phyloP scores from a whole-genome alignment of 2,329 filamentous ascomycete species.

The Plectosphaerella sp. region DNA sequence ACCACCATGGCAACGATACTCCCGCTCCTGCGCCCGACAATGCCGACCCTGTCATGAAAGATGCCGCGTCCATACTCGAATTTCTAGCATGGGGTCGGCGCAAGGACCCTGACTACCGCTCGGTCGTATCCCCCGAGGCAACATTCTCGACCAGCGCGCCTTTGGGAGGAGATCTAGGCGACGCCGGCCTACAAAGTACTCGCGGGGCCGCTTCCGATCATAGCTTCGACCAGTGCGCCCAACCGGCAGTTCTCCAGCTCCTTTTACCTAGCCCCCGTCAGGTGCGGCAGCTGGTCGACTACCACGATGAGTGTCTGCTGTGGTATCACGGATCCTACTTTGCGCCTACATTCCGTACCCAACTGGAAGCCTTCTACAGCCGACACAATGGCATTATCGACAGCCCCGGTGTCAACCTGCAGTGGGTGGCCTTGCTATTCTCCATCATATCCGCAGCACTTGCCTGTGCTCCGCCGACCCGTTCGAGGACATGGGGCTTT shows the following conservation, averaged over 20 bases:
- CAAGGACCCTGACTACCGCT: constrained; percentile 27
- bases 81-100: constrained; percentile 43
- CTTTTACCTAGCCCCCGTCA: constrained; percentile 14
- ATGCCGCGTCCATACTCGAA: constrained; percentile 41
- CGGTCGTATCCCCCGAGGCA: constrained; percentile 15
- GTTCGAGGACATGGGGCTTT: constrained; percentile 37
- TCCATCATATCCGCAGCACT: constrained; percentile 36
- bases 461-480: constrained; percentile 29
- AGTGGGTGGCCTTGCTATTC: constrained; percentile 41
- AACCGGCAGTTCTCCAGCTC: constrained; percentile 14
- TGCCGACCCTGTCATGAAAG: constrained; percentile 23
- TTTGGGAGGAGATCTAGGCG: constrained; percentile 6
- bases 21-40: neutral
- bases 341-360: constrained; percentile 26
- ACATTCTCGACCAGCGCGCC: neutral
- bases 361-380: constrained; percentile 31
- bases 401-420: constrained; percentile 27
- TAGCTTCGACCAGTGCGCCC: constrained; percentile 4
- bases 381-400: constrained; percentile 25
- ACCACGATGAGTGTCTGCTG: constrained; percentile 15
- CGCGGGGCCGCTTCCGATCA: neutral
- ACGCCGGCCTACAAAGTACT: neutral
- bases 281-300: constrained; percentile 16
- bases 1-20: neutral
- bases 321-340: constrained; percentile 20